Evolutionary conservation across 139 green algal species (phyloP).

Genomic region (Limnomonas spitsbergensis): DNA sequence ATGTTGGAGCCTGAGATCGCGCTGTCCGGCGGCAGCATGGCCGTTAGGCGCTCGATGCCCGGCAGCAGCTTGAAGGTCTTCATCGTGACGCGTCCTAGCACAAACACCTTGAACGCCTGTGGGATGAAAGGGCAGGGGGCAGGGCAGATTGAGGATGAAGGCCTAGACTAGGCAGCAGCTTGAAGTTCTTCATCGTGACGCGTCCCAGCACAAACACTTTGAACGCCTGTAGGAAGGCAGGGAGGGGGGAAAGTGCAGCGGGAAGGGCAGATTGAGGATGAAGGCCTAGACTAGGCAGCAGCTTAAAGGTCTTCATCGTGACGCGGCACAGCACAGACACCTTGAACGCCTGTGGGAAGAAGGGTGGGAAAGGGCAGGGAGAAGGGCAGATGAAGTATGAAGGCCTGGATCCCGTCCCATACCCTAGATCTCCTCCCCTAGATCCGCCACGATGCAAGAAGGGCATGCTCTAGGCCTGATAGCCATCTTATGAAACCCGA

Average conservation of each 20-base stretch:
- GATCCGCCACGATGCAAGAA: no score
- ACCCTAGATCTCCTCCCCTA: no score
- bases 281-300: no score
- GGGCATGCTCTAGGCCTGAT: no score
- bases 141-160: no score
- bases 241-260: no score
- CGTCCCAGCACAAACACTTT: slow-evolving; percentile 67
- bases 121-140: slow-evolving; percentile 19
- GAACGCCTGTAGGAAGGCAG: slow-evolving; percentile 31
- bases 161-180: background rate
- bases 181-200: slow-evolving; percentile 54
- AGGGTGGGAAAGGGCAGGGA: no score
- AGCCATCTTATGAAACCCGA: no score
- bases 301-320: slow-evolving; percentile 49
- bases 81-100: slow-evolving; percentile 60
- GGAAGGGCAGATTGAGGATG: no score
- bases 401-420: no score
- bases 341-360: slow-evolving; percentile 42
- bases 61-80: slow-evolving; percentile 51
- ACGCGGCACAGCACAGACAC: slow-evolving; percentile 66
- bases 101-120: slow-evolving; percentile 58
- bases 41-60: slow-evolving; percentile 14
- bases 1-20: slow-evolving; percentile 55
- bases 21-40: slow-evolving; percentile 35
- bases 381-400: no score